Evolutionary conservation across 208 protist genomes (phyloP), one percentile per base, ranked within the genome.

Genomic region (Phytomonas francai): DNA sequence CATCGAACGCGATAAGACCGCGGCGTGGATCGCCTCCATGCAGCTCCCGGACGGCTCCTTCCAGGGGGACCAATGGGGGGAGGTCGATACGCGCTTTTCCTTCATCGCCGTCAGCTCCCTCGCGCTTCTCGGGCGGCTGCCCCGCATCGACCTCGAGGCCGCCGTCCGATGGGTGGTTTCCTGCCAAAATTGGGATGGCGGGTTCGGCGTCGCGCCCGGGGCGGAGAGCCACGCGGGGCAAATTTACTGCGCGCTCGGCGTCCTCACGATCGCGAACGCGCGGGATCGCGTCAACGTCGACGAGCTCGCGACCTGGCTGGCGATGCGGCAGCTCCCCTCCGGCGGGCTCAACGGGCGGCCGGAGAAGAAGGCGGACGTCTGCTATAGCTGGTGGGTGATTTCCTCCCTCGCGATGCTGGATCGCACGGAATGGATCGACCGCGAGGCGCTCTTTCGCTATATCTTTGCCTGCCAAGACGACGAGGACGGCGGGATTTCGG

Each of bases 321-420:
- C 88, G 59, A 98, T 99, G 85, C 92, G 98, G 51, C 99, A 99
- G 80, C 73, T 96, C 3, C 81, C 96, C 14, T 93, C 92, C 25
- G 99, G 99, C 28, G 99, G 99, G 2, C 85, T 99, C 19, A 99
- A 99, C 76, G 99, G 99, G 0, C 83, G 99, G 8, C 98, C 99
- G 1, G 98, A 99, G 78, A 99, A 99, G 77, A 89, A 98, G 70
- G 91, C 98, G 16, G 98, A 99, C 75, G 98, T 99, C 33, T 99
- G 98, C 86, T 99, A 99, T 71, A 99, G 97, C 58, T 99, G 98
- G 98, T 99, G 99, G 98, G 97, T 99, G 4, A 79, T 99, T 7
- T 97, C 98, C 1, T 85, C 98, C 2, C 75, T 99, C 16, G 74
- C 78, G 9, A 96, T 98, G 42, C 79, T 99, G 16, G 87, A 93